Evolutionary conservation across 1,284 basidiomycete species (phyloP), one percentile per base, ranked within the genome.

Genomic region (Malassezia pachydermatis): DNA sequence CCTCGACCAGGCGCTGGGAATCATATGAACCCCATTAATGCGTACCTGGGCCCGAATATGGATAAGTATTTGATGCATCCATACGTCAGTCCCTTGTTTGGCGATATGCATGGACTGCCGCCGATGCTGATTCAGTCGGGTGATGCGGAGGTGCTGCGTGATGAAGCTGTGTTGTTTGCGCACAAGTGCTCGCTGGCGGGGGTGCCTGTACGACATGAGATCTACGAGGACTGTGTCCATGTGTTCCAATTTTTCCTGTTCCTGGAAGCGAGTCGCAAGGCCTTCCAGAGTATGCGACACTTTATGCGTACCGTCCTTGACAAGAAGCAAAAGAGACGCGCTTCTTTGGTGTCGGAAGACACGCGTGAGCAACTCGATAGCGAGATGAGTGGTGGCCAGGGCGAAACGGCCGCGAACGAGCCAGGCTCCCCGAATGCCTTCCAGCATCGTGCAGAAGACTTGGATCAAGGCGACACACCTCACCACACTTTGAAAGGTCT

Each of bases 51-150:
- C 10, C 84, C 86, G 30, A 78, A 78, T 49, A 75, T 83, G 29
- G 82, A 89, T 63, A 73, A 84, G 64, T 94, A 87, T 67, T 75
- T 95, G 43, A 94, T 89, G 0, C 90, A 98, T 72, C 92, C 92
- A 3, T 98, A 98, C 66, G 92, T 85, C n/a, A 61, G 58, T 41
- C 62, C 90, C 0, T 75, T 98, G n/a, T 98, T 96, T 63, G 92
- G 92, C 14, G 81, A 90, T 67, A 82, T 94, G 62, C 76, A 77
- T 23, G 84, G 83, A 7, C 75, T 98, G 10, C 92, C 92, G 8
- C 92, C 92, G 0, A 73, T 96, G 64, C 78, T 96, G 19, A 85
- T 98, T 35, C 90, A 96, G 73, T 83, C 83, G 1, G 92, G 92
- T 22, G 92, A 96, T 55, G 84, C 87, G 1, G 92, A 98, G 70